Evolutionary conservation across 805 yeast genomes (phyloP), one percentile per base, ranked within the genome.

Genomic region (Nakazawaea peltata): DNA sequence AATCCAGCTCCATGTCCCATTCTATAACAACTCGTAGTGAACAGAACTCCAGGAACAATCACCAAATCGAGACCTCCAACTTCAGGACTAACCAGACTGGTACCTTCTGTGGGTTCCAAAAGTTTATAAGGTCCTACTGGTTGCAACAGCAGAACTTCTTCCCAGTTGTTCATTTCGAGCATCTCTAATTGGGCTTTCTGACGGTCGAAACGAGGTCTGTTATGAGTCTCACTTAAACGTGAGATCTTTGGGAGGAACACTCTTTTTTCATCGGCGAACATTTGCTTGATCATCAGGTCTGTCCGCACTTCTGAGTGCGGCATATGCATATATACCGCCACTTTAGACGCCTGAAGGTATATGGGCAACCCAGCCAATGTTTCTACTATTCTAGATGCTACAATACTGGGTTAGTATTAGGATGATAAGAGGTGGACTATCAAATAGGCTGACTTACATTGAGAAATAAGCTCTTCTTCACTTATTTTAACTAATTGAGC

Each of bases 1-100:
- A 74, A 87, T 0, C 97, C 98, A 4, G 79, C 90, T 1, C 98
- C 98, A 52, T 86, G 94, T 1, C 98, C 98, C 35, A 90, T 52
- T 36, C 98, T 54, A 22, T 44, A 39, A 13, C 63, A 56, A 1
- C 40, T 39, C 4, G 19, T 44, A 1, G 83, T 69, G 54, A 84
- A 88, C 1, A 84, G 95, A 2, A 90, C 79, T 0, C 94, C 97
- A 0, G 97, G 97, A 0, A 90, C 65, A 5, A 90, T 56, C 5
- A 90, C 59, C 8, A 90, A 47, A 45, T 90, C 97, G 16, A 90
- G 56, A 0, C 73, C 76, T 3, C 43, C 49, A 1, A 48, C 21
- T 1, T 47, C 48, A 33, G 21, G 21, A 9, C 28, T 17, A n/a
- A 36, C 30, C 10, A 34, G 54, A 3, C 45, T 47, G 11, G 41